Evolutionary conservation across 441 rosid species (phyloP).

Genomic region (Populus hybrid): DNA sequence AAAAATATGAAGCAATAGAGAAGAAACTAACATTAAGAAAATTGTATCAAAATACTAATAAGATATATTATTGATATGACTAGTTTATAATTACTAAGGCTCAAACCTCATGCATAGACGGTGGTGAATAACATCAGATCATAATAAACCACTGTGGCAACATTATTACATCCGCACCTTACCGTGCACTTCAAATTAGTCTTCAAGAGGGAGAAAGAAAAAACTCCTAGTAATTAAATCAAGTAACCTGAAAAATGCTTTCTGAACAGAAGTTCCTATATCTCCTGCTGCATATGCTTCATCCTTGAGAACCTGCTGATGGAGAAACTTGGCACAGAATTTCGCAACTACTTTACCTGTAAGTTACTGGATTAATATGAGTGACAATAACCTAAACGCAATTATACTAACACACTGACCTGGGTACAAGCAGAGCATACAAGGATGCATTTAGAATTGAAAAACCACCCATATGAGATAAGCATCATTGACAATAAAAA

Average conservation of each 20-base stretch:
- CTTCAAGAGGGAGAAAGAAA: background rate
- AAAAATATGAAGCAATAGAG: background rate
- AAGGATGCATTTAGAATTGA: background rate
- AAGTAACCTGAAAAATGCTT: slow-evolving; percentile 72
- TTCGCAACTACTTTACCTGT: slow-evolving; percentile 91
- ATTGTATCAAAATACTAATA: background rate
- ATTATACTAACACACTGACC: background rate
- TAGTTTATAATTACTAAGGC: background rate
- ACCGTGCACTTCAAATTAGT: background rate
- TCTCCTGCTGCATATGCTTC: slow-evolving; percentile 80
- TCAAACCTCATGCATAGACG: background rate
- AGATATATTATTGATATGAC: background rate
- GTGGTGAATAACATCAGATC: background rate
- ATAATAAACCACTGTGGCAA: background rate
- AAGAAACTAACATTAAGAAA: background rate
- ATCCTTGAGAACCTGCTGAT: slow-evolving; percentile 66
- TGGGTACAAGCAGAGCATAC: background rate
- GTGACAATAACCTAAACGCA: background rate
- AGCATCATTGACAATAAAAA: background rate
- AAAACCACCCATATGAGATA: background rate
- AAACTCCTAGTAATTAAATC: background rate
- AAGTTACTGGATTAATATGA: slow-evolving; percentile 18
- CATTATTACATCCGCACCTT: background rate
- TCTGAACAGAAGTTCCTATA: slow-evolving; percentile 58
- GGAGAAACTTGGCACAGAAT: slow-evolving; percentile 88